Conservation (phyloP, 2,329 filamentous ascomycete genomes). For the Alternaria angustiovoidea region DNA sequence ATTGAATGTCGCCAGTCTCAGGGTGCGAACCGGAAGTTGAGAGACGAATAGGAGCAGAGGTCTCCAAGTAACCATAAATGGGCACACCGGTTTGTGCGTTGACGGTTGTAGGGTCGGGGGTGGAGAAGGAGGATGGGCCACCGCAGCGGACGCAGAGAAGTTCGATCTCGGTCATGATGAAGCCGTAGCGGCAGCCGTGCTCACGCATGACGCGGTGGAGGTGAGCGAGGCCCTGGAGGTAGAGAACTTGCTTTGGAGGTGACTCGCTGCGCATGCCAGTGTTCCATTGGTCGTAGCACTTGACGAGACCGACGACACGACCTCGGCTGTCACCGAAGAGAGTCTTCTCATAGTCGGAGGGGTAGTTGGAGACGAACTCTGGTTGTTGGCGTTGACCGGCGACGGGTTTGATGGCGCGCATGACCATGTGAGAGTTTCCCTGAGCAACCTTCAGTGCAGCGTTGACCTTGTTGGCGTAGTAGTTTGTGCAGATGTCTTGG, state of each 20-base stretch:
- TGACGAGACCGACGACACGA: conserved; percentile 83
- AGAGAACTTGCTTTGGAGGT: conserved; percentile 85
- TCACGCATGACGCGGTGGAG: conserved; percentile 93
- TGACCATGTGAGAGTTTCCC: conserved; percentile 66
- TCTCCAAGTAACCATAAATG: conserved; percentile 88
- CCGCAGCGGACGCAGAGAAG: conserved; percentile 89
- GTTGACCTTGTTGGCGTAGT: conserved; percentile 89
- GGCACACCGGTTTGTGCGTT: conserved; percentile 65
- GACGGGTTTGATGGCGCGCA: conserved; percentile 51
- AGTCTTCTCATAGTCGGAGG: conserved; percentile 61
- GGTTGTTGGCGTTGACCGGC: conserved; percentile 63
- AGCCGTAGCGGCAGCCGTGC: conserved; percentile 91
- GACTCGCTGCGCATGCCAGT: conserved; percentile 89
- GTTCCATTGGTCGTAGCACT: conserved; percentile 93
- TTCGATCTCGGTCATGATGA: conserved; percentile 96
- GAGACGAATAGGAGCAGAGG: conserved; percentile 66
- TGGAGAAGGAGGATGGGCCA: conserved; percentile 47
- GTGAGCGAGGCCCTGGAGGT: conserved; percentile 84
- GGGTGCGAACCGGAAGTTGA: conserved; percentile 51
- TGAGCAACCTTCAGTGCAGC: conserved; percentile 80
- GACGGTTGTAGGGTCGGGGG: conserved; percentile 47
- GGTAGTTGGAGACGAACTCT: conserved; percentile 71
- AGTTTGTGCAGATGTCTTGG: conserved; percentile 75
- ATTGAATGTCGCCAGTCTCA: conserved; percentile 55
- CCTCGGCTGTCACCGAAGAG: conserved; percentile 59